These are phyloP conservation scores for Debaryomyces maramus DNA, from an alignment of 805 yeast genomes.

Conservation along the genomic window DNA sequence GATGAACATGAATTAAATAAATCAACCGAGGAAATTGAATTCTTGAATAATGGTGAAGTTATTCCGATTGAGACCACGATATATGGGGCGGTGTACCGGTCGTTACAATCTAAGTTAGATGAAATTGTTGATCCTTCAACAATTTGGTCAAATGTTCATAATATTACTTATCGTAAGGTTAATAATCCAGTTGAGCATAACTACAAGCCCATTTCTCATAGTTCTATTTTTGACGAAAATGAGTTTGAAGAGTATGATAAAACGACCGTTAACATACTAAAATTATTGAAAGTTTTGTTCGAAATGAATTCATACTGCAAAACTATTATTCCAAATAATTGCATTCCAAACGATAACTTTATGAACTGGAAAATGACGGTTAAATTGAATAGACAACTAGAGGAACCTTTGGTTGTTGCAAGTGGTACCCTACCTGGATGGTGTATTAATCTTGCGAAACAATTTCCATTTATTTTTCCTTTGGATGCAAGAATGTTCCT, in stretches of 20 bases:
- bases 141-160: slow-evolving; percentile 62
- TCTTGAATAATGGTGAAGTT: slow-evolving; percentile 54
- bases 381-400: slow-evolving; percentile 81
- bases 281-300: slow-evolving; percentile 49
- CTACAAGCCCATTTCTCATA: slow-evolving; percentile 10
- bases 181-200: slow-evolving; percentile 11
- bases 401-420: slow-evolving; percentile 85
- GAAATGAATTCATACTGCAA: slow-evolving; percentile 35
- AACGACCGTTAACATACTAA: slow-evolving; percentile 42
- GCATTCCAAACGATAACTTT: slow-evolving; percentile 38
- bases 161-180: slow-evolving; percentile 46
- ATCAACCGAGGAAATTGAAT: slow-evolving; percentile 43
- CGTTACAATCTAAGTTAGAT: slow-evolving; percentile 39
- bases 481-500: slow-evolving; percentile 75
- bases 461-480: slow-evolving; percentile 82
- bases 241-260: slow-evolving; percentile 25
- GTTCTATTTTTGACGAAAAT: slow-evolving; percentile 13
- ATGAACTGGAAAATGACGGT: slow-evolving; percentile 81
- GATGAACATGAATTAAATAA: slow-evolving; percentile 6
- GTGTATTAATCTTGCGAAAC: slow-evolving; percentile 71
- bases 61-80: slow-evolving; percentile 69
- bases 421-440: slow-evolving; percentile 85
- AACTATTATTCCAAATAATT: slow-evolving; percentile 18
- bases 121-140: slow-evolving; percentile 44
- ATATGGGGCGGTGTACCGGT: slow-evolving; percentile 68